Conservation (phyloP, 108 stramenopile species). For the Mayamaea pseudoterrestris region DNA sequence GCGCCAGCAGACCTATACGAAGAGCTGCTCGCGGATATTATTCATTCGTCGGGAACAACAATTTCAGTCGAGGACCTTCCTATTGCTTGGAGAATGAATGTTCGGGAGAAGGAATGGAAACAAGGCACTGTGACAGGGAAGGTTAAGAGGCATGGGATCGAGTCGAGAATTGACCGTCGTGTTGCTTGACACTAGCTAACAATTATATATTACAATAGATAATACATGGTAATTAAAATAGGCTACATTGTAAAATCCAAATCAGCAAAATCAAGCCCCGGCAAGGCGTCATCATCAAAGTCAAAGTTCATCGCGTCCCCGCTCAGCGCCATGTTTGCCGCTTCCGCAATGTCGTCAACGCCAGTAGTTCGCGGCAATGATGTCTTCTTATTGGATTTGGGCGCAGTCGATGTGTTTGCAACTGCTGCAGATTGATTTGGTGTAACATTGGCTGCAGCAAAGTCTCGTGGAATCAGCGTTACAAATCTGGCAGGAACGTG, state of each 20-base stretch:
- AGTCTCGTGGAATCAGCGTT: slow-evolving; percentile 52
- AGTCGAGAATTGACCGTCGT: too few relatives aligned
- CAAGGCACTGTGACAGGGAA: neutral
- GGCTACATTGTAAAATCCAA: too few relatives aligned
- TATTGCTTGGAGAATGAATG: neutral
- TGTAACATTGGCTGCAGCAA: slow-evolving; percentile 22
- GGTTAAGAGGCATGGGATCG: too few relatives aligned
- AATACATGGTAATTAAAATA: too few relatives aligned
- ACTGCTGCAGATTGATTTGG: slow-evolving; percentile 4
- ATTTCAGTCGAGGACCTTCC: slow-evolving; percentile 1
- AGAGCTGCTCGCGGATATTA: slow-evolving; percentile 10
- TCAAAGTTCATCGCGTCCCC: too few relatives aligned
- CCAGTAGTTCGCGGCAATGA: neutral
- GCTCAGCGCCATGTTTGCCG: too few relatives aligned
- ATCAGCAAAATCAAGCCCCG: too few relatives aligned
- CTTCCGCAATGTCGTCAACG: too few relatives aligned
- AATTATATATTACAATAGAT: too few relatives aligned
- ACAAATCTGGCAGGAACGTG: slow-evolving; percentile 66
- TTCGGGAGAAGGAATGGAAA: neutral
- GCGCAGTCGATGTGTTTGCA: neutral
- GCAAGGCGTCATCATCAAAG: too few relatives aligned
- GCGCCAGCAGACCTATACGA: slow-evolving; percentile 34
- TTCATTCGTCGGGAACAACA: neutral
- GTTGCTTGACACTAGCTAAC: too few relatives aligned
- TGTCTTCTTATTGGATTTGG: slow-evolving; percentile 2